These are phyloP conservation scores for Leccinum subtestaceum DNA, from an alignment of 768 basidiomycete species.

Conservation along the genomic window DNA sequence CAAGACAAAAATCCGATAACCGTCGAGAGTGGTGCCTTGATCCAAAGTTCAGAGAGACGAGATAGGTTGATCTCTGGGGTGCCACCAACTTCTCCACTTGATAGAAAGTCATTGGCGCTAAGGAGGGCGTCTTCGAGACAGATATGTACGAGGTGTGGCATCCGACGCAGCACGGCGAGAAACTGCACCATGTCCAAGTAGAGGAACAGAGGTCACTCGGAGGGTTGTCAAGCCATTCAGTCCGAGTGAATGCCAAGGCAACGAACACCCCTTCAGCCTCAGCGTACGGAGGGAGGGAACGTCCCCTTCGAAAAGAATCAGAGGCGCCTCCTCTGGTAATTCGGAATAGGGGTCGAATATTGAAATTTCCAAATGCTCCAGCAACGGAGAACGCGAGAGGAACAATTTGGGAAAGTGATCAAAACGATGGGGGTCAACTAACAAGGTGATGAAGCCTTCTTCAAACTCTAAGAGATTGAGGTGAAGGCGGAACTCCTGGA, in stretches of 20 bases:
- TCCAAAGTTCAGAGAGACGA: conserved; percentile 4
- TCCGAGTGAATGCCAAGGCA: not conserved
- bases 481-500: not conserved
- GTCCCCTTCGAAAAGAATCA: not conserved
- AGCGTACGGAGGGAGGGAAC: conserved; percentile 4
- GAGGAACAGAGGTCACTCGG: conserved; percentile 28
- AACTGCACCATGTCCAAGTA: conserved; percentile 31
- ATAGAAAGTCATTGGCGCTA: not conserved
- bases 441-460: not conserved
- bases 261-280: not conserved
- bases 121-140: conserved; percentile 33
- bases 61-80: not conserved
- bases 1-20: not conserved
- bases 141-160: conserved; percentile 34
- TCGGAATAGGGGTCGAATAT: not conserved
- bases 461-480: too few species aligned
- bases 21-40: not conserved
- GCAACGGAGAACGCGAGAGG: not conserved
- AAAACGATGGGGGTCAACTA: not conserved
- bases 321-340: not conserved
- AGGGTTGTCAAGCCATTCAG: conserved; percentile 33
- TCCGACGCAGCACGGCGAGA: conserved; percentile 29
- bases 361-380: not conserved
- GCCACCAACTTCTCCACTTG: not conserved
- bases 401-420: not conserved